Evolutionary conservation across 306 rosid genomes (phyloP).

Genomic region (Calophaca sinica): DNA sequence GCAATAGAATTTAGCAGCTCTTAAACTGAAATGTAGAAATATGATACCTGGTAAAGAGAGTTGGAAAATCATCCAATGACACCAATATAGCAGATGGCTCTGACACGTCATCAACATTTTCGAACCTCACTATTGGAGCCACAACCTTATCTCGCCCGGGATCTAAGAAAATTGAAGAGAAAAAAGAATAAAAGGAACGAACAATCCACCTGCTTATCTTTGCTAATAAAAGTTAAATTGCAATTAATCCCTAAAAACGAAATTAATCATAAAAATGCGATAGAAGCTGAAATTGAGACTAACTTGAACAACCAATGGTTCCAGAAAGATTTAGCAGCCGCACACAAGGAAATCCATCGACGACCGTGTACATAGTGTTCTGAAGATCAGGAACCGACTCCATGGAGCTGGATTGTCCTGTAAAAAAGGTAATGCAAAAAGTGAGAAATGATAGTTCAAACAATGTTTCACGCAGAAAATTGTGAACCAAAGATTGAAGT

Average conservation of each 20-base stretch:
- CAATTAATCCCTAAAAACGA: conserved; percentile 19
- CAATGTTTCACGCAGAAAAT: not conserved
- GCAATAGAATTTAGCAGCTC: conserved; percentile 13
- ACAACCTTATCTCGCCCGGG: conserved; percentile 89
- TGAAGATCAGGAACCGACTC: conserved; percentile 97
- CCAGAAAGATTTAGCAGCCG: conserved; percentile 84
- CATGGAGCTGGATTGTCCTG: conserved; percentile 62
- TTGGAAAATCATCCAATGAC: conserved; percentile 68
- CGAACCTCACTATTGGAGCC: conserved; percentile 73
- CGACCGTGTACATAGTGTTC: conserved; percentile 75
- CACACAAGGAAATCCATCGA: conserved; percentile 81
- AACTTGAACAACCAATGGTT: conserved; percentile 90
- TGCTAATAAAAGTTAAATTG: not conserved
- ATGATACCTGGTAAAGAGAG: conserved; percentile 70
- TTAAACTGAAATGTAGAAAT: conserved; percentile 36
- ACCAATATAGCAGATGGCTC: conserved; percentile 73
- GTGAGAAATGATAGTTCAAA: conserved; percentile 25
- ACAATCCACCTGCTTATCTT: conserved; percentile 26
- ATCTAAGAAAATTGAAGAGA: conserved; percentile 53
- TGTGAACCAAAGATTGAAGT: conserved; percentile 30
- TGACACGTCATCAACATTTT: conserved; percentile 56
- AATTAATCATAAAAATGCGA: not conserved
- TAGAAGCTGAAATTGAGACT: conserved; percentile 34
- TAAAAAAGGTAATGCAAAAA: conserved; percentile 17
- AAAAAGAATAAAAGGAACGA: conserved; percentile 5